A percentile compares a stretch with the other conserved stretches of the same genome.
Conservation (phyloP, 768 basidiomycete genomes). For the Serendipita sp. region DNA sequence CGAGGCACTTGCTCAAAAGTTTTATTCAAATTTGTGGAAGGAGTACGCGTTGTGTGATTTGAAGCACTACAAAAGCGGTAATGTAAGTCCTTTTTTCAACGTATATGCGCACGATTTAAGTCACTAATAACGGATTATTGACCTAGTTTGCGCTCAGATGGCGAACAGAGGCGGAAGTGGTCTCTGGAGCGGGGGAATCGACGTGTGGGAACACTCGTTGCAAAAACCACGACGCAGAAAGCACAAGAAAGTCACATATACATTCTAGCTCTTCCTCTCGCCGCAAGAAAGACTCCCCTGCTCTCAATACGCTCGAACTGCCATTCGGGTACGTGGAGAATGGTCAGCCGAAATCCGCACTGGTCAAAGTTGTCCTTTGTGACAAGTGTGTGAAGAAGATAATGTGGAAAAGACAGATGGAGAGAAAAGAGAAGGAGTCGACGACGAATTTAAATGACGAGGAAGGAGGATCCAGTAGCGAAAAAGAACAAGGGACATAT, state of each 20-base stretch:
- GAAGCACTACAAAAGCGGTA: conserved; percentile 89
- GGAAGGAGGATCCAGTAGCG: not conserved
- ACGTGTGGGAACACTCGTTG: conserved; percentile 88
- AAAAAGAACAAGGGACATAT: not conserved
- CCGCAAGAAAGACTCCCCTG: conserved; percentile 15
- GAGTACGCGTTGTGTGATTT: conserved; percentile 88
- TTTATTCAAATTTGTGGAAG: conserved; percentile 75
- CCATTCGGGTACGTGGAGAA: conserved; percentile 81
- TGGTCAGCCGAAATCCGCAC: conserved; percentile 52
- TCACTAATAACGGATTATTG: not conserved
- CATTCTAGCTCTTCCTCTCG: conserved; percentile 12
- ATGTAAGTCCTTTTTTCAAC: conserved; percentile 35
- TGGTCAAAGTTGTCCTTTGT: conserved; percentile 88
- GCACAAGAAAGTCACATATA: not conserved
- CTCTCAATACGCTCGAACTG: conserved; percentile 64
- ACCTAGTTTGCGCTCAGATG: conserved; percentile 75
- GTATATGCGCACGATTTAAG: not conserved
- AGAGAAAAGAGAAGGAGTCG: not conserved
- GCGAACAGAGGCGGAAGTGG: conserved; percentile 83
- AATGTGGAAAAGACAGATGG: conserved; percentile 63
- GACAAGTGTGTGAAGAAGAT: conserved; percentile 64
- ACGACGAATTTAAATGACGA: not conserved
- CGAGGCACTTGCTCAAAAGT: conserved; percentile 73
- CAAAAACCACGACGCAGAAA: conserved; percentile 33
- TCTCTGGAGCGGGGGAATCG: conserved; percentile 69